phyloP scores from a whole-genome alignment of 2,329 filamentous ascomycete species.

The Pestalotiopsis sp. region DNA sequence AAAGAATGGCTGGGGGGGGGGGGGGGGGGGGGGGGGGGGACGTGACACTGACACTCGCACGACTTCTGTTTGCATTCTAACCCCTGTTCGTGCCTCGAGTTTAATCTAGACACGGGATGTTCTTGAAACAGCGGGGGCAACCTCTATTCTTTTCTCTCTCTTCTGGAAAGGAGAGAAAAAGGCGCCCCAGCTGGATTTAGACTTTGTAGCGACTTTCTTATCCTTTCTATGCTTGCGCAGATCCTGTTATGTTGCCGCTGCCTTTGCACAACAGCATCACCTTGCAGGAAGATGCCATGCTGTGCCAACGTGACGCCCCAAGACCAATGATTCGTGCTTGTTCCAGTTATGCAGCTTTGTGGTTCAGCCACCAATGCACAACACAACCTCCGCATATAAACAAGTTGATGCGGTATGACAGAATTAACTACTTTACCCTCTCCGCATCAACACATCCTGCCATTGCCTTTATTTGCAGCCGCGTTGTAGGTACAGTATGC shows the following conservation, averaged over 20 bases:
- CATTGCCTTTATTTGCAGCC: not conserved
- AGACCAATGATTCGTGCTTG: not conserved
- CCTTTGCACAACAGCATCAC: not conserved
- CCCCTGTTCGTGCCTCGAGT: not conserved
- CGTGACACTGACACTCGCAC: not conserved
- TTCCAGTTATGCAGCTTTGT: not conserved
- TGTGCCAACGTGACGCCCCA: not conserved
- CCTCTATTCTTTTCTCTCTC: not conserved
- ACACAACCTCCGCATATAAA: not conserved
- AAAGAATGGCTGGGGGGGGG: not conserved
- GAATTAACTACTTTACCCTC: not conserved
- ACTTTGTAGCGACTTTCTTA: not conserved
- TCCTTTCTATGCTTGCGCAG: not conserved
- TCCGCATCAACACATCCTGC: not conserved
- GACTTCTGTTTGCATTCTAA: not conserved
- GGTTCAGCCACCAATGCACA: not conserved
- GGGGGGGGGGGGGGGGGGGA: too few relatives aligned
- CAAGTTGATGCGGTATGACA: not conserved
- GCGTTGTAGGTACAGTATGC: not conserved
- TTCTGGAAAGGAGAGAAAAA: not conserved
- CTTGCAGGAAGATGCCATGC: not conserved
- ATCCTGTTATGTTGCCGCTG: not conserved
- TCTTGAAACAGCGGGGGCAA: not conserved
- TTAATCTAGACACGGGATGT: not conserved
- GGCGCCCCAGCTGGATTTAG: not conserved